These are phyloP conservation scores for Agroathelia rolfsii DNA, from an alignment of 1,284 basidiomycete species.

Conservation along the genomic window DNA sequence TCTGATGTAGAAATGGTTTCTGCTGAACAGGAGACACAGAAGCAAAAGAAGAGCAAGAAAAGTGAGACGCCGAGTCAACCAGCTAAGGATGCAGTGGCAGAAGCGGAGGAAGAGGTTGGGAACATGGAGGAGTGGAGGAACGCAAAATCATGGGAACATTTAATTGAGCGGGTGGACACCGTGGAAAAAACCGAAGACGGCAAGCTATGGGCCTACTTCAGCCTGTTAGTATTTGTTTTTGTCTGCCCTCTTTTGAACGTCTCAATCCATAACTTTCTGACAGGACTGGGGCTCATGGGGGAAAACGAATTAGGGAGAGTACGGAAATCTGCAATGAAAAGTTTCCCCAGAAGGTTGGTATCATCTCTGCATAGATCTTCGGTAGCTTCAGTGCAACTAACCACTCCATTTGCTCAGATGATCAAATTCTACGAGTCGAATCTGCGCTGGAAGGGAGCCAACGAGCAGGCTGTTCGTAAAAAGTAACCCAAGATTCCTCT, in stretches of 20 bases:
- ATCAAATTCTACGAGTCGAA: constrained; percentile 64
- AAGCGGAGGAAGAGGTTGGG: constrained; percentile 22
- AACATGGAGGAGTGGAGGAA: constrained; percentile 47
- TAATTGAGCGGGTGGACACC: constrained; percentile 54
- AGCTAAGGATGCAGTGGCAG: constrained; percentile 14
- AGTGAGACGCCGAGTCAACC: constrained; percentile 17
- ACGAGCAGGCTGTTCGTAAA: constrained; percentile 21
- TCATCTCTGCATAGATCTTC: constrained; percentile 1
- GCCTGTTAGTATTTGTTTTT: constrained; percentile 37
- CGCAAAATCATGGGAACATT: constrained; percentile 45
- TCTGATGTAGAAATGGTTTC: constrained; percentile 15
- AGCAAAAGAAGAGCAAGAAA: constrained; percentile 28
- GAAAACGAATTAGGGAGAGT: constrained; percentile 36
- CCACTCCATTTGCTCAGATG: constrained; percentile 30
- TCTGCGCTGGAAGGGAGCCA: constrained; percentile 49
- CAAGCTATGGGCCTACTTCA: constrained; percentile 52
- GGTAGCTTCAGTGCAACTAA: constrained; percentile 4
- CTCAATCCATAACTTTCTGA: constrained; percentile 4
- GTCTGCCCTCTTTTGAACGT: constrained; percentile 6
- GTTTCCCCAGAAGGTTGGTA: constrained; percentile 54
- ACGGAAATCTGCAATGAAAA: constrained; percentile 43
- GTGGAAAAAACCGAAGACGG: constrained; percentile 45
- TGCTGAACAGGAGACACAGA: constrained; percentile 15
- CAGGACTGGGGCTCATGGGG: constrained; percentile 36
- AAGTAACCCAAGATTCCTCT: constrained; percentile 9